Base-by-base conservation (phyloP, 2,329 filamentous ascomycete species). In the Aaosphaeria pasadenensis region DNA sequence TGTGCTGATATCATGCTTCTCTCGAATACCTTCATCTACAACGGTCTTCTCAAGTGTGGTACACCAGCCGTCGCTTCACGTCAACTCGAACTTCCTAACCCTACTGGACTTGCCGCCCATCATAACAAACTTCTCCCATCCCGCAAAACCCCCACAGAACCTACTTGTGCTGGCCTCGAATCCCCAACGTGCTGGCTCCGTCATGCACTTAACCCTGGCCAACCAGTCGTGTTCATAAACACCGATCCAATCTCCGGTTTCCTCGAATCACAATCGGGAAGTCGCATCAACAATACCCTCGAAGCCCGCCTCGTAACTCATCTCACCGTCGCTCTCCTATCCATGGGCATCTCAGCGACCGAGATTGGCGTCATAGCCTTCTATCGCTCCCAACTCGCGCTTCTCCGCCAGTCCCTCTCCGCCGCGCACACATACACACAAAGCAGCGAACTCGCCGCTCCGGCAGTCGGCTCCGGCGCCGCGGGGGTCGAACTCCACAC, bases 351-450 rank as follows among this genome's bases (percentile, higher is more conserved):
- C 1, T 75, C 88, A 0, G 80, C 87, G 0, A 74, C 76, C 0
- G 87, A 92, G 45, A 91, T 99, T 48, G 94, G 94, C 42, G 87
- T 99, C 56, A 96, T 99, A 75, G 96, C 94, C 11, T 91, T 96
- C 70, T 99, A 99, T 71, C 88, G 94, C 49, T 91, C 88, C 5
- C 94, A 99, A 69, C 83, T 99, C 1, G 85, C 89, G 0, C 76
- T 96, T 2, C 78, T 99, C 1, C 88, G 89, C 55, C 83, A 91
- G 51, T 79, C 78, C 7, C 81, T 96, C 32, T 82, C 83, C 31
- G 75, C 39, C 71, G 78, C 57, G 67, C 77, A 17, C 66, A 77
- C 7, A 48, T 69, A 50, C 54, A 71, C 57, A 42, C 72, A 58
- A 40, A 73, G 77, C 0, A 72, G 77, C 0, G 81, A 82, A 32